Evolutionary conservation across 2,329 filamentous ascomycete species (phyloP).

Genomic region (Epichloe amarillans): DNA sequence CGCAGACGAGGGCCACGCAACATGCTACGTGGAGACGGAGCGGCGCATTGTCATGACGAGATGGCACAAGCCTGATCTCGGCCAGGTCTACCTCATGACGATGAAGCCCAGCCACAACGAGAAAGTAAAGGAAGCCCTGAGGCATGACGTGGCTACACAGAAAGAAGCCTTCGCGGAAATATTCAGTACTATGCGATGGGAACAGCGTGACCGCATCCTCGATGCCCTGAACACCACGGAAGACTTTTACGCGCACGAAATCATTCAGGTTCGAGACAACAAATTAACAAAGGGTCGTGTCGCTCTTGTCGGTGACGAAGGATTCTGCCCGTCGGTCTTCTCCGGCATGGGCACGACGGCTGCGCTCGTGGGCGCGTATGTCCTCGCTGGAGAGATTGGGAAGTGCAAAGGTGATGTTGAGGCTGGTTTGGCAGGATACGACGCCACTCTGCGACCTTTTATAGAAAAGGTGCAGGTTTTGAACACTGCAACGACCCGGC

Average conservation of each 20-base stretch:
- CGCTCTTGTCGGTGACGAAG: slow-evolving; percentile 37
- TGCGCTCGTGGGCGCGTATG: slow-evolving; percentile 33
- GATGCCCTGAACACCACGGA: slow-evolving; percentile 19
- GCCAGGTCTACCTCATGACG: slow-evolving; percentile 12
- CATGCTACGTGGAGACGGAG: slow-evolving; percentile 21
- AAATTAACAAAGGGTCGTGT: slow-evolving; percentile 26
- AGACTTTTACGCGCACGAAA: slow-evolving; percentile 32
- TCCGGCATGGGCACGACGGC: slow-evolving; percentile 34
- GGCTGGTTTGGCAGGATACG: slow-evolving; percentile 25
- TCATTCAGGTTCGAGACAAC: slow-evolving; percentile 29
- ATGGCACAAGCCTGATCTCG: slow-evolving; percentile 12
- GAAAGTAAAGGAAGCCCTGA: slow-evolving; percentile 10
- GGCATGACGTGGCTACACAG: slow-evolving; percentile 7
- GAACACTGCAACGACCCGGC: neutral
- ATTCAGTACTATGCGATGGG: slow-evolving; percentile 32
- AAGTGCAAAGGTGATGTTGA: slow-evolving; percentile 12
- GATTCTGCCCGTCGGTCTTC: slow-evolving; percentile 23
- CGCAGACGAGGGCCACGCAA: slow-evolving; percentile 2
- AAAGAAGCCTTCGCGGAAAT: slow-evolving; percentile 25
- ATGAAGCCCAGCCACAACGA: slow-evolving; percentile 13
- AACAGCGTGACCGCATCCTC: slow-evolving; percentile 19
- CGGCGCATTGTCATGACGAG: slow-evolving; percentile 22
- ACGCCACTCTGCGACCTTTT: slow-evolving; percentile 25
- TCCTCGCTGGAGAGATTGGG: slow-evolving; percentile 33
- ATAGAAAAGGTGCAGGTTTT: slow-evolving; percentile 11